Percentiles rank a stretch among this genome's conserved stretches.
phyloP scores from a whole-genome alignment of 208 protist species.

The Trypanosoma congolense region DNA sequence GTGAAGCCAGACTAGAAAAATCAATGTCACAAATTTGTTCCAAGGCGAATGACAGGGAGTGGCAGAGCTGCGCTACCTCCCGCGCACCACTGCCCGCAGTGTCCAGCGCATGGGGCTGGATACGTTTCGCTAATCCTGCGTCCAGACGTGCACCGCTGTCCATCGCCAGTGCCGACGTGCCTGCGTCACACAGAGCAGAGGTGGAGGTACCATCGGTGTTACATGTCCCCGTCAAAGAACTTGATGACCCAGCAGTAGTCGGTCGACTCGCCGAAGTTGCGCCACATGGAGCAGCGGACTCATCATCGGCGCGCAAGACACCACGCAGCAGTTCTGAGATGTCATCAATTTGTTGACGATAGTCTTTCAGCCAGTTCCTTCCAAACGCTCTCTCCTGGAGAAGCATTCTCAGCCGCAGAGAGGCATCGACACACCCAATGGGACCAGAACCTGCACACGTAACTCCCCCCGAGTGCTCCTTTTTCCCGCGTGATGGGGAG shows the following conservation, averaged over 20 bases:
- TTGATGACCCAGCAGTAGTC: background rate
- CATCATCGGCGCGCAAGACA: background rate
- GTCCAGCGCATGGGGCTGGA: slow-evolving; percentile 35
- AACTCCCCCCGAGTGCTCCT: no score
- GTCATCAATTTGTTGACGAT: background rate
- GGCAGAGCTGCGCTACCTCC: slow-evolving; percentile 40
- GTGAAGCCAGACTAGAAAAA: slow-evolving; percentile 24
- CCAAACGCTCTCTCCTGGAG: background rate
- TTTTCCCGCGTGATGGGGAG: no score
- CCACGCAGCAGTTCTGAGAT: background rate
- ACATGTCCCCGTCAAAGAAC: no score
- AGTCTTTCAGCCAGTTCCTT: background rate
- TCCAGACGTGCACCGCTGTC: slow-evolving; percentile 21
- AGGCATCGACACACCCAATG: background rate
- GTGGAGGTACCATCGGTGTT: no score
- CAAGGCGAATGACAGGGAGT: slow-evolving; percentile 47
- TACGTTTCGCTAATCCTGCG: slow-evolving; percentile 21
- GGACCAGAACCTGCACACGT: no score
- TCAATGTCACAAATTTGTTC: slow-evolving; percentile 49
- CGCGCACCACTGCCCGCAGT: slow-evolving; percentile 23
- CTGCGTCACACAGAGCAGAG: no score
- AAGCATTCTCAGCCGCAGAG: background rate
- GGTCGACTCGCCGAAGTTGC: slow-evolving; percentile 6
- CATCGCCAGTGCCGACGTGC: no score
- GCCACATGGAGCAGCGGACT: background rate